phyloP scores from a whole-genome alignment of 2,329 filamentous ascomycete species.

The Colletotrichum sp. region DNA sequence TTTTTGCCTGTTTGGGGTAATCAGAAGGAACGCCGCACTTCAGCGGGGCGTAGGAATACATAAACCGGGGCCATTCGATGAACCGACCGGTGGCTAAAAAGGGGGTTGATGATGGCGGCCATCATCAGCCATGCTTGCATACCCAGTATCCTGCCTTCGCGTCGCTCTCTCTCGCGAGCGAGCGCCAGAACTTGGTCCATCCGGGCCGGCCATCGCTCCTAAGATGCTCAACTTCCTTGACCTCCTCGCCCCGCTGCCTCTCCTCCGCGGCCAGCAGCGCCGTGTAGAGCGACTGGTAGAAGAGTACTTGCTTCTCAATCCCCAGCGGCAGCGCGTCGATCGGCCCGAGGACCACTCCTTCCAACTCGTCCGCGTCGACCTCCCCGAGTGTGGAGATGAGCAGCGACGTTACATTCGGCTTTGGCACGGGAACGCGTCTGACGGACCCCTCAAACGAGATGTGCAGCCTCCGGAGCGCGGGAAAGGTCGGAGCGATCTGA shows the following conservation, averaged over 20 bases:
- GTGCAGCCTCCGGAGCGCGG: slow-evolving; percentile 18
- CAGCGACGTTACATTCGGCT: slow-evolving; percentile 13
- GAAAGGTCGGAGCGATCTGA: slow-evolving; percentile 1
- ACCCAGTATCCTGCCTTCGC: slow-evolving; percentile 18
- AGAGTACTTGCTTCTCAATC: slow-evolving; percentile 11
- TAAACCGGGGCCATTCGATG: background rate
- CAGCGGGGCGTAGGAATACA: background rate
- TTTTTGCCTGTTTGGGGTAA: background rate
- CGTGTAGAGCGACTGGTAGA: slow-evolving; percentile 19
- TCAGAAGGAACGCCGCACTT: background rate
- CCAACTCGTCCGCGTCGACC: slow-evolving; percentile 8
- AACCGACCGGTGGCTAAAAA: background rate
- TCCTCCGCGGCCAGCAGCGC: background rate
- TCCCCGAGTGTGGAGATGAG: slow-evolving; percentile 19
- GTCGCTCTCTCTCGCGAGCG: background rate
- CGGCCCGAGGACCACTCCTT: background rate
- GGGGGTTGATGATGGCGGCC: background rate
- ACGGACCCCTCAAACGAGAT: slow-evolving; percentile 21
- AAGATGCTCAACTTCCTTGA: slow-evolving; percentile 16
- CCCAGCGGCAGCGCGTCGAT: slow-evolving; percentile 8
- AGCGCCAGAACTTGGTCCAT: slow-evolving; percentile 22
- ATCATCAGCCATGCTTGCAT: slow-evolving; percentile 14
- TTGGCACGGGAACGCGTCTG: slow-evolving; percentile 14
- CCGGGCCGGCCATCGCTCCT: slow-evolving; percentile 13
- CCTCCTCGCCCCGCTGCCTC: background rate